phyloP scores from a whole-genome alignment of 1,284 basidiomycete genomes.

The Taiwanofungus camphoratus region DNA sequence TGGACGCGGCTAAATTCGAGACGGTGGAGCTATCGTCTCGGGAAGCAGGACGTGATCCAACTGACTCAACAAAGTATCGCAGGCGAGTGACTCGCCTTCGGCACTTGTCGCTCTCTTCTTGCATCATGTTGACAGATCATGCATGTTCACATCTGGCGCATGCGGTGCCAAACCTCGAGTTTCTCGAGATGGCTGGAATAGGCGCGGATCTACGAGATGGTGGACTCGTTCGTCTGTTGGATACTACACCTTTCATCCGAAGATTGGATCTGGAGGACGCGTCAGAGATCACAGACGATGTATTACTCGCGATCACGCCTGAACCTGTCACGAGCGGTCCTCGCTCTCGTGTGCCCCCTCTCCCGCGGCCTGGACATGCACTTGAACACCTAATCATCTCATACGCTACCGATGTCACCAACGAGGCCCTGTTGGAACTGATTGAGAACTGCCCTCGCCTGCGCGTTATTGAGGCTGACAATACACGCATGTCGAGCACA shows the following conservation, averaged over 20 bases:
- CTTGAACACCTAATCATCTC: slow-evolving; percentile 76
- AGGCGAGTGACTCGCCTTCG: slow-evolving; percentile 66
- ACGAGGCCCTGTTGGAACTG: slow-evolving; percentile 59
- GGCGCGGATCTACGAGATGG: slow-evolving; percentile 63
- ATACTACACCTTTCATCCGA: slow-evolving; percentile 65
- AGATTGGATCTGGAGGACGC: slow-evolving; percentile 86
- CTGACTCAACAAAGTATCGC: slow-evolving; percentile 44
- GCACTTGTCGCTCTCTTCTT: slow-evolving; percentile 79
- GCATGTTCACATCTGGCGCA: slow-evolving; percentile 70
- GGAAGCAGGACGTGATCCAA: slow-evolving; percentile 57
- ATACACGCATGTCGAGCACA: slow-evolving; percentile 61
- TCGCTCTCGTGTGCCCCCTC: slow-evolving; percentile 8
- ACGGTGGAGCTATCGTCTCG: slow-evolving; percentile 52
- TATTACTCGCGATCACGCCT: slow-evolving; percentile 66
- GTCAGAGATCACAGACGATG: slow-evolving; percentile 64
- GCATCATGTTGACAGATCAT: slow-evolving; percentile 66
- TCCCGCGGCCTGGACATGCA: slow-evolving; percentile 46
- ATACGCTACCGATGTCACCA: slow-evolving; percentile 55
- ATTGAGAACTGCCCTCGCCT: slow-evolving; percentile 61
- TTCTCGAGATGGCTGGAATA: slow-evolving; percentile 78
- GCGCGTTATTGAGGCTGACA: slow-evolving; percentile 68
- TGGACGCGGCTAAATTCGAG: slow-evolving; percentile 23
- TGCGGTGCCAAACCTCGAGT: slow-evolving; percentile 70
- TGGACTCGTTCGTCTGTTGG: slow-evolving; percentile 68
- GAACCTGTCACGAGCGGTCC: slow-evolving; percentile 9